phyloP scores from a whole-genome alignment of 345 rosid genomes.

The Arabis alpina region DNA sequence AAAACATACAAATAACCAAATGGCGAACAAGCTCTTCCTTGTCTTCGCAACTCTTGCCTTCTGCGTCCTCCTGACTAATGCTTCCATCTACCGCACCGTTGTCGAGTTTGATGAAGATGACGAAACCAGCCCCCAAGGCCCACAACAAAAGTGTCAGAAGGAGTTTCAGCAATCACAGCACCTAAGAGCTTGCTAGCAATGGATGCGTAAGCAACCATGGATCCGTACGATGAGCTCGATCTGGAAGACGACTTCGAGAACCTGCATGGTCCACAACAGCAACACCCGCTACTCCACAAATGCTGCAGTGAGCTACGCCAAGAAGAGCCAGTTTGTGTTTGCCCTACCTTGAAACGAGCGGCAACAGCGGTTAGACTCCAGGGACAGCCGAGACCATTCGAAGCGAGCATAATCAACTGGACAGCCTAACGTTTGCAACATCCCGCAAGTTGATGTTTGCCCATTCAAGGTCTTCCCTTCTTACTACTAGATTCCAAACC shows the following conservation, averaged over 20 bases:
- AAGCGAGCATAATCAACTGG: neutral
- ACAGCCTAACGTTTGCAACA: slow-evolving; percentile 26
- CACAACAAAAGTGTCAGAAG: slow-evolving; percentile 3
- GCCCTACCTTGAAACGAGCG: slow-evolving; percentile 32
- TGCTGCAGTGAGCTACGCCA: slow-evolving; percentile 37
- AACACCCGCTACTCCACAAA: slow-evolving; percentile 7
- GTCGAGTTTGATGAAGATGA: slow-evolving; percentile 40
- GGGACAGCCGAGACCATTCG: slow-evolving; percentile 4
- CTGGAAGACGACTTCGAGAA: slow-evolving; percentile 13
- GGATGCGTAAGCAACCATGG: neutral
- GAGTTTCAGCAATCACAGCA: slow-evolving; percentile 33
- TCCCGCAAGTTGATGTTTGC: slow-evolving; percentile 27
- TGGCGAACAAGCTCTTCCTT: slow-evolving; percentile 43
- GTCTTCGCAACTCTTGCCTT: slow-evolving; percentile 36
- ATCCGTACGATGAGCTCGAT: slow-evolving; percentile 27
- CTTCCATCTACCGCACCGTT: slow-evolving; percentile 45
- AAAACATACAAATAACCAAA: neutral
- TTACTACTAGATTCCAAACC: neutral
- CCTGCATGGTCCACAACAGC: slow-evolving; percentile 8
- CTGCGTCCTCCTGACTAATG: slow-evolving; percentile 40
- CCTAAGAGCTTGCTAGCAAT: slow-evolving; percentile 22
- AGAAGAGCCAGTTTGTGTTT: slow-evolving; percentile 29
- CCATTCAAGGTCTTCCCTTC: slow-evolving; percentile 27
- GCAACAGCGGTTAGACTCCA: slow-evolving; percentile 6
- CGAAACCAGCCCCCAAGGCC: neutral